These are phyloP conservation scores for Monoraphidium neglectum DNA, from an alignment of 139 green algal species.

Conservation along the genomic window DNA sequence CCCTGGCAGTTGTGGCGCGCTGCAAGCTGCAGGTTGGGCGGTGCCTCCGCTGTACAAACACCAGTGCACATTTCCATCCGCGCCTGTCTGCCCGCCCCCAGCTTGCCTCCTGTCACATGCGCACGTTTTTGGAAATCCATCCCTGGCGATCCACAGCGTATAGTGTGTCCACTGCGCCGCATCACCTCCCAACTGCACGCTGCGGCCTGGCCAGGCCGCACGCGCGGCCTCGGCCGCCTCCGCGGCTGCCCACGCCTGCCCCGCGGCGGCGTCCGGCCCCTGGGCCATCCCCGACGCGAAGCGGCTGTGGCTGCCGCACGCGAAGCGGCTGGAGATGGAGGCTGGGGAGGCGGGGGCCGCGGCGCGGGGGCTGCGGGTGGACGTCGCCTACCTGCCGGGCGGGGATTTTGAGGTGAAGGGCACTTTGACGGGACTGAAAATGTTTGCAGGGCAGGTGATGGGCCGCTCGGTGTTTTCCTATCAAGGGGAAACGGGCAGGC, in stretches of 20 bases:
- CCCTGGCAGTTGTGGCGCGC: constrained; percentile 45
- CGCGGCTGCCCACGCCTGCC: not conserved
- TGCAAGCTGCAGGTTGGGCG: constrained; percentile 29
- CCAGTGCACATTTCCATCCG: not conserved
- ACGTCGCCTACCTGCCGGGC: not conserved
- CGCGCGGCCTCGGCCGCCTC: not conserved
- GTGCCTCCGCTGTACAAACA: not conserved
- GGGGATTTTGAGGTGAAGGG: not conserved
- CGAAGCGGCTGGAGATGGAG: not conserved
- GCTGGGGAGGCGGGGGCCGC: not conserved
- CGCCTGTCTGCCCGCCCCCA: not conserved
- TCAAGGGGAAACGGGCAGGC: no score
- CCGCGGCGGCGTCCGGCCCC: not conserved
- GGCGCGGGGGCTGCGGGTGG: not conserved
- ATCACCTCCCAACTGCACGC: no score
- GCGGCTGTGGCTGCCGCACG: constrained; percentile 17
- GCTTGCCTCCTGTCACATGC: not conserved
- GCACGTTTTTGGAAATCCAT: not conserved
- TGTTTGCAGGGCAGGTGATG: no score
- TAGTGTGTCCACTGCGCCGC: no score
- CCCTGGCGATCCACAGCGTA: no score
- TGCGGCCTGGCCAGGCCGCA: not conserved
- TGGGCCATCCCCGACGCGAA: constrained; percentile 13
- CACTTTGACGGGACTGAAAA: no score
- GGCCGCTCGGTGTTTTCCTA: no score